Evolutionary conservation across 352 stramenopile species (phyloP), one percentile per base, ranked within the genome.

Genomic region (Phytophthora idaei): DNA sequence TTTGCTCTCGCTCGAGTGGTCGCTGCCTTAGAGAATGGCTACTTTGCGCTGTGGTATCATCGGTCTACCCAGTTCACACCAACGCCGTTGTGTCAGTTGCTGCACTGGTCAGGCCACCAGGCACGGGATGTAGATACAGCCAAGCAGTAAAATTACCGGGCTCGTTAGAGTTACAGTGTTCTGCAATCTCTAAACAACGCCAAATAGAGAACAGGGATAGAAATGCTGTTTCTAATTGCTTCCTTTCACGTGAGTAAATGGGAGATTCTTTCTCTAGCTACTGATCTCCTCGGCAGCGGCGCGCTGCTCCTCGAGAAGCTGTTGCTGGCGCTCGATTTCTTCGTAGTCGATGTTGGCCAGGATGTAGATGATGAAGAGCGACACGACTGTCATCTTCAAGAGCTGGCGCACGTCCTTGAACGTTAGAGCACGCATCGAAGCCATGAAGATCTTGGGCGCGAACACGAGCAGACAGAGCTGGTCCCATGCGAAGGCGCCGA

Each of bases 321-420:
- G 79, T 68, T 96, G 89, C 71, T 96, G 89, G 25, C 89, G 89
- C 71, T 96, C 87, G 60, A 96, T 92, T 64, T 96, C 89, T 42
- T 96, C 89, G 51, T 96, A 96, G 64, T 96, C 89, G 49, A 96
- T 94, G 81, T 96, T 96, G 15, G 89, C 79, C 15, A 96, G 61
- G 27, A 94, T 52, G 79, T 93, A 96, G 58, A 96, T 95, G 77
- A 96, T 84, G 31, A 90, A 56, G 10, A 95, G 63, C 69, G 87
- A 93, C 17, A 96, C 73, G 11, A 88, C 76, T 3, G 74, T 81
- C 89, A 96, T 96, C 79, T 96, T 96, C 17, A 94, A 56, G 10
- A 95, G 76, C 68, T 96, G 87, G 8, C 74, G 73, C 49, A 95
- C 57, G 60, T 96, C 89, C 67, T 90, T 91, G 42, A 89, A 71